Percentiles rank a stretch among this genome's conserved stretches.
phyloP scores from a whole-genome alignment of 2,329 filamentous ascomycete genomes.

The Metarhizium album region DNA sequence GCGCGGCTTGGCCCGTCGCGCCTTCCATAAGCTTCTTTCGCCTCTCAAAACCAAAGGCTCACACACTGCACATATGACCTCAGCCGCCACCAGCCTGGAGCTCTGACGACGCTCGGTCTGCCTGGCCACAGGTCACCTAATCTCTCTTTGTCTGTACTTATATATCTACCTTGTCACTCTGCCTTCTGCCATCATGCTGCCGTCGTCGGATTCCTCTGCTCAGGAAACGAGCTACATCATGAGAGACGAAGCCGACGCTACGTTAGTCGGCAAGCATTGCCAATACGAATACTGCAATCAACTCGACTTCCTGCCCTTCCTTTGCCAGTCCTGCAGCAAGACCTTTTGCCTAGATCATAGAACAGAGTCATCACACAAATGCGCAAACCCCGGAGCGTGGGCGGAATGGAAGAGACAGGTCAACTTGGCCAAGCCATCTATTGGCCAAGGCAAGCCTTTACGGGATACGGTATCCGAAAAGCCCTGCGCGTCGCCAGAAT shows the following conservation, averaged over 20 bases:
- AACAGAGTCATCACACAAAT: constrained; percentile 70
- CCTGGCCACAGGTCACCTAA: neutral
- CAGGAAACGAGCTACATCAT: constrained; percentile 56
- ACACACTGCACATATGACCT: neutral
- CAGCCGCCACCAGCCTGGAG: neutral
- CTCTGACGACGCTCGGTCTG: constrained; percentile 7
- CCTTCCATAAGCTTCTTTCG: constrained; percentile 8
- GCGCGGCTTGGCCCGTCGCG: constrained; percentile 3
- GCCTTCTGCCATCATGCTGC: constrained; percentile 37
- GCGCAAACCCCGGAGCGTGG: constrained; percentile 50
- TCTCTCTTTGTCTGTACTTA: neutral
- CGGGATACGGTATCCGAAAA: constrained; percentile 48
- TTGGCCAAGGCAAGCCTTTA: constrained; percentile 43
- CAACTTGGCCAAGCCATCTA: constrained; percentile 40
- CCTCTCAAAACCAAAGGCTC: constrained; percentile 1
- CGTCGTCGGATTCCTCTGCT: constrained; percentile 31
- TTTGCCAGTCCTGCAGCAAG: constrained; percentile 75
- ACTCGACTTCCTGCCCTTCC: constrained; percentile 92
- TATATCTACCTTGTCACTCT: neutral
- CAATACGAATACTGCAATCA: constrained; percentile 85
- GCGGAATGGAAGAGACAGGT: constrained; percentile 45
- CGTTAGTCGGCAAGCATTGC: constrained; percentile 83
- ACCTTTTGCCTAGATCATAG: constrained; percentile 94
- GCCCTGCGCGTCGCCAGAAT: constrained; percentile 54
- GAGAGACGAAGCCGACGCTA: constrained; percentile 62